Percentiles rank a stretch among this genome's conserved stretches.
phyloP scores from a whole-genome alignment of 169 alveolate species.

The Eimeria mitis region DNA sequence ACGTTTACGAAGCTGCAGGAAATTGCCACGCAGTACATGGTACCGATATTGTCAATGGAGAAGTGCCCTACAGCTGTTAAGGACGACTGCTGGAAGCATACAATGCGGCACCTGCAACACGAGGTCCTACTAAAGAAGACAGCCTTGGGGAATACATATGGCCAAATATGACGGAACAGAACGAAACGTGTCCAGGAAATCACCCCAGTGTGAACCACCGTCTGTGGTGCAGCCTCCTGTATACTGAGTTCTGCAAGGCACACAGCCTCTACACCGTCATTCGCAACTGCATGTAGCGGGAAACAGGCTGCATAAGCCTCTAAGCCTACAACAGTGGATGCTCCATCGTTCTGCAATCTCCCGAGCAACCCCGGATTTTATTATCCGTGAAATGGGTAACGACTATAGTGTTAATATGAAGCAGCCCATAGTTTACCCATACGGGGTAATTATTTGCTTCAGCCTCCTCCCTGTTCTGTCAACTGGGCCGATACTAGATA shows the following conservation, averaged over 20 bases:
- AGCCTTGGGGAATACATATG: conserved; percentile 37
- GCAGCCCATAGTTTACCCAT: not conserved
- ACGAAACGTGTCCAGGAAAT: not conserved
- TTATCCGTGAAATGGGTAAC: not conserved
- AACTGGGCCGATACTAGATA: not conserved
- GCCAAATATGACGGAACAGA: conserved; percentile 18
- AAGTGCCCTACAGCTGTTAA: conserved; percentile 24
- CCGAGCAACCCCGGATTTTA: not conserved
- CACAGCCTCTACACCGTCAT: not conserved
- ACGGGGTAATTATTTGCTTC: not conserved
- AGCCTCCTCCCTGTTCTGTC: not conserved
- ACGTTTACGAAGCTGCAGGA: not conserved
- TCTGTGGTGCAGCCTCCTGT: not conserved
- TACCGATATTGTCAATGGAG: conserved; percentile 37
- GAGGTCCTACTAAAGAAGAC: conserved; percentile 30
- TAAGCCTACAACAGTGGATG: not conserved
- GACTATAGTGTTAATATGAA: not conserved
- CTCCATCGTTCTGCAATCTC: not conserved
- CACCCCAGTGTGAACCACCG: not conserved
- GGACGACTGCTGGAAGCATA: conserved; percentile 21
- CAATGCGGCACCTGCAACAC: conserved; percentile 46
- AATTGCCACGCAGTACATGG: conserved; percentile 51
- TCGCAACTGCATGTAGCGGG: not conserved
- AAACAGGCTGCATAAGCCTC: not conserved
- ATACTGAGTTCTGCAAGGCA: not conserved